Evolutionary conservation across 2,329 filamentous ascomycete species (phyloP).

Genomic region (Phaeosphaeria sp.): DNA sequence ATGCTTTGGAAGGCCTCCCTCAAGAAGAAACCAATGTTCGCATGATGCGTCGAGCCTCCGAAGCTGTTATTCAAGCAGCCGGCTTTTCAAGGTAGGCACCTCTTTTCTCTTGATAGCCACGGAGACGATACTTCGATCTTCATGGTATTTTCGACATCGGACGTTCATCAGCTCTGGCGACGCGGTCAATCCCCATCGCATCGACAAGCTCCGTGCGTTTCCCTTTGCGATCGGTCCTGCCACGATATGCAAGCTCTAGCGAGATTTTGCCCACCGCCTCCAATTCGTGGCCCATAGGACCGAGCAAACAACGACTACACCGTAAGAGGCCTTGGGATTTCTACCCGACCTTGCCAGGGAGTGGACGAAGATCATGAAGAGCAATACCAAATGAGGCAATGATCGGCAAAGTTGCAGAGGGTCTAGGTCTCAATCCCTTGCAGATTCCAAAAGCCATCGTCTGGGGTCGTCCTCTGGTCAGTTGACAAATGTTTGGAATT

Average conservation of each 20-base stretch:
- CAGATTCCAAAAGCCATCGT: not conserved
- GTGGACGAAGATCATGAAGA: constrained; percentile 23
- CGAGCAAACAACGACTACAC: not conserved
- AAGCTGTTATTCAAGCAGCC: constrained; percentile 36
- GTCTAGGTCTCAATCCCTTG: constrained; percentile 2
- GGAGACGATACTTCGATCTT: not conserved
- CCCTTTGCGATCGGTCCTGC: not conserved
- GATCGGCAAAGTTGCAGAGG: constrained; percentile 23
- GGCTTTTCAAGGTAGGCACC: constrained; percentile 39
- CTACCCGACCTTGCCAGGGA: constrained; percentile 25
- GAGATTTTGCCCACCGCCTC: not conserved
- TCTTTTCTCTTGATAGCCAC: not conserved
- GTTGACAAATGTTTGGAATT: not conserved
- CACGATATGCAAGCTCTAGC: not conserved
- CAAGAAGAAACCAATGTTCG: constrained; percentile 31
- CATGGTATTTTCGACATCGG: not conserved
- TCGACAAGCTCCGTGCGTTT: not conserved
- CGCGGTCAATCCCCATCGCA: not conserved
- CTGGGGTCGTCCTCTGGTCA: not conserved
- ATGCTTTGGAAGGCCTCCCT: constrained; percentile 33
- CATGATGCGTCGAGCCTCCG: constrained; percentile 43
- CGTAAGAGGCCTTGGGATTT: not conserved
- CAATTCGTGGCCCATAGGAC: not conserved
- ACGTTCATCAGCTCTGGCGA: not conserved
- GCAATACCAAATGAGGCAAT: constrained; percentile 19